Evolutionary conservation across 1,139 yeast species (phyloP).

Genomic region (Blastobotrys raffinosifermentans): DNA sequence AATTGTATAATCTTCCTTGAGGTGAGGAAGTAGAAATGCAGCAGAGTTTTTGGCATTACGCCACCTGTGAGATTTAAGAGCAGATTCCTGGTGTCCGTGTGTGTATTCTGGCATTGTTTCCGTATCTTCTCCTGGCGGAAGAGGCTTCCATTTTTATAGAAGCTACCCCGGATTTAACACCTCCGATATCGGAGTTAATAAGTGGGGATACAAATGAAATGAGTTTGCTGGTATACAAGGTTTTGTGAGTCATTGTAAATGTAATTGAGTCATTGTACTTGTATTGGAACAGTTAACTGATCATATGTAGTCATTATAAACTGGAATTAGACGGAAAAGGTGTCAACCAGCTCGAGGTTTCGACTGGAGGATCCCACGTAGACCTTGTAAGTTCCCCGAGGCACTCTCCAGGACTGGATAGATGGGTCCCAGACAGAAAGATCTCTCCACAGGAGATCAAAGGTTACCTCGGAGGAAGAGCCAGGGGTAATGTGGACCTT

Average conservation of each 20-base stretch:
- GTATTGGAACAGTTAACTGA: too few relatives aligned
- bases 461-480: constrained; percentile 36
- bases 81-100: constrained; percentile 26
- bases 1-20: constrained; percentile 30
- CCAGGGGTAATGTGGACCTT: constrained; percentile 49
- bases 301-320: too few relatives aligned
- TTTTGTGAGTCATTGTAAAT: too few relatives aligned
- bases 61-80: constrained; percentile 34
- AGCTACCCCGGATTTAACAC: too few relatives aligned
- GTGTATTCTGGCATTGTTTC: constrained; percentile 16
- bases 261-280: too few relatives aligned
- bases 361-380: constrained; percentile 51
- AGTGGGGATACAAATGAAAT: too few relatives aligned
- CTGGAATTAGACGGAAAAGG: constrained; percentile 21
- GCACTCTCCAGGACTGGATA: constrained; percentile 57
- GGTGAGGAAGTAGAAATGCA: constrained; percentile 30
- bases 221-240: too few relatives aligned
- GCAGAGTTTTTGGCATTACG: constrained; percentile 35
- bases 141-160: constrained; percentile 1
- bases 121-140: constrained; percentile 3
- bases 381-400: constrained; percentile 50
- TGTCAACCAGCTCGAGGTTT: constrained; percentile 43
- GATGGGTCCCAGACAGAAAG: constrained; percentile 54
- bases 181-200: too few relatives aligned
- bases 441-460: constrained; percentile 50